These are phyloP conservation scores for Nothophoma quercina DNA, from an alignment of 2,329 filamentous ascomycete species.

Conservation along the genomic window DNA sequence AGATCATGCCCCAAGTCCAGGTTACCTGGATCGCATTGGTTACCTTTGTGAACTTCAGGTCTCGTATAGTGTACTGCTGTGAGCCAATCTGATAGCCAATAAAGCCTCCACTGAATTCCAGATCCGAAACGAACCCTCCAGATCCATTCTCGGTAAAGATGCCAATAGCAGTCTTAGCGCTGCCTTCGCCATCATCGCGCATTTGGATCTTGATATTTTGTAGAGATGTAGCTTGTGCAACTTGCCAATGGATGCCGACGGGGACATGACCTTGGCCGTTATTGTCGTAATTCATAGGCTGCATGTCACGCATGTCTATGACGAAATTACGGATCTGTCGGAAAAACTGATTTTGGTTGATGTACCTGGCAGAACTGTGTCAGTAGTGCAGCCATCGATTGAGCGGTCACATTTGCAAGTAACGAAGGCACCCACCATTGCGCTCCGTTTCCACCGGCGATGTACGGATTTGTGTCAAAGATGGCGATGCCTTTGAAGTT, in stretches of 20 bases:
- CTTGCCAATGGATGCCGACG: neutral
- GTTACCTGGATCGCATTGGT: slow-evolving; percentile 59
- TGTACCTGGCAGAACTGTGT: no score
- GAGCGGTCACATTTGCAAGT: no score
- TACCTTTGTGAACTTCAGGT: slow-evolving; percentile 23
- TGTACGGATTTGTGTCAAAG: no score
- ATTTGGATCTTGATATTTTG: neutral
- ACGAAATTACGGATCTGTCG: neutral
- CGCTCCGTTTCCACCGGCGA: no score
- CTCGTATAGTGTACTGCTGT: neutral
- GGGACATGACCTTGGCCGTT: neutral
- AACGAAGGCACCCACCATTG: no score
- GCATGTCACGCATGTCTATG: neutral
- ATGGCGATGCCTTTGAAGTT: no score
- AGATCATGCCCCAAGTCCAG: slow-evolving; percentile 60
- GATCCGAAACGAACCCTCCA: slow-evolving; percentile 55
- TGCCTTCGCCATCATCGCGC: neutral
- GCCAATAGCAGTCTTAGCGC: slow-evolving; percentile 26
- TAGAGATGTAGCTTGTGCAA: neutral
- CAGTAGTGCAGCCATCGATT: no score
- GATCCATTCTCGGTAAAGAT: slow-evolving; percentile 53
- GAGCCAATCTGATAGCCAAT: neutral
- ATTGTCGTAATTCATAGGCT: no score
- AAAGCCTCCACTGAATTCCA: slow-evolving; percentile 63
- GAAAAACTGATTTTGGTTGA: neutral